Conservation (phyloP, 805 yeast species). For the Sungouiella thailandica region DNA sequence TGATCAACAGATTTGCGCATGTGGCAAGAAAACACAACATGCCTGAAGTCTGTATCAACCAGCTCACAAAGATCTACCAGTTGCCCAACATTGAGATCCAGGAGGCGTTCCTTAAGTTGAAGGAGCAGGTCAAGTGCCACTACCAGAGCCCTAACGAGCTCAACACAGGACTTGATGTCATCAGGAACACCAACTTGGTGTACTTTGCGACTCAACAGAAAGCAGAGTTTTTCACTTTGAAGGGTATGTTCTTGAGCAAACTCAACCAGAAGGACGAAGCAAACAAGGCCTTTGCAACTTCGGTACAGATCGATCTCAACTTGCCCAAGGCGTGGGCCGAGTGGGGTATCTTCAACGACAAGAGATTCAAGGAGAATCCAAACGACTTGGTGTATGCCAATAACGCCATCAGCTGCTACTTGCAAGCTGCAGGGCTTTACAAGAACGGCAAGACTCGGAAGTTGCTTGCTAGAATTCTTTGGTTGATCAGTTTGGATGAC, state of each 20-base stretch:
- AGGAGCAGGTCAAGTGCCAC: conserved; percentile 98
- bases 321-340: conserved; percentile 99
- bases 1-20: conserved; percentile 95
- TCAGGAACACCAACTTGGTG: conserved; percentile 91
- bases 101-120: conserved; percentile 90
- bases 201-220: conserved; percentile 97
- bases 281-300: conserved; percentile 95
- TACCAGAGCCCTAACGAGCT: conserved; percentile 87
- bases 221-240: conserved; percentile 94
- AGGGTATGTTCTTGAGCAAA: conserved; percentile 96
- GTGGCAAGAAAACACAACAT: conserved; percentile 95
- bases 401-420: conserved; percentile 90
- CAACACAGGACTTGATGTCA: conserved; percentile 93
- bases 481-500: conserved; percentile 93
- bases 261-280: conserved; percentile 91
- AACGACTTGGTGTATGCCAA: conserved; percentile 79
- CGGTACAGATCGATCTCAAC: conserved; percentile 91
- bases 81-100: conserved; percentile 97
- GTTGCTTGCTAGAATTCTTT: conserved; percentile 79
- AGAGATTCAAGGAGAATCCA: conserved; percentile 78
- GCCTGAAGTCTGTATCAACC: conserved; percentile 94
- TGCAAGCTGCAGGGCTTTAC: conserved; percentile 96
- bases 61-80: conserved; percentile 88
- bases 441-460: conserved; percentile 89
- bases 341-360: conserved; percentile 96